Evolutionary conservation across 805 yeast species (phyloP).

Genomic region (Starmerella potacharoeniae): DNA sequence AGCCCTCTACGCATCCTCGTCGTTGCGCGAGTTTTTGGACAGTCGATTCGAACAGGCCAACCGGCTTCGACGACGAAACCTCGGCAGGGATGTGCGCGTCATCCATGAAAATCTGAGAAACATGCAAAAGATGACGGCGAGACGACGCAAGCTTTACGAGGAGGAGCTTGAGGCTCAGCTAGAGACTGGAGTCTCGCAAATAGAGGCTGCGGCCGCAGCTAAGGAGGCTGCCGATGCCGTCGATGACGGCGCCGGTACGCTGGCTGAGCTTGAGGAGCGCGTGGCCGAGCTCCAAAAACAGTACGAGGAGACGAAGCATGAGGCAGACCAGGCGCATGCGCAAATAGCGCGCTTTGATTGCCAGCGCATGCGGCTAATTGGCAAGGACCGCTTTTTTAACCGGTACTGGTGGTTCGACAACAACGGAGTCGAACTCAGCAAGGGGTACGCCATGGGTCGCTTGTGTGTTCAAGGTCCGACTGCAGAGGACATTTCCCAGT

Average conservation of each 20-base stretch:
- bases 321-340: constrained; percentile 46
- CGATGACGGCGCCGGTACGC: constrained; percentile 11
- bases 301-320: constrained; percentile 38
- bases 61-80: constrained; percentile 49
- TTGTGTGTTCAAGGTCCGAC: constrained; percentile 89
- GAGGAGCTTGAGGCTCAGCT: constrained; percentile 6
- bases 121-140: background rate
- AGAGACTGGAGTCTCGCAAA: constrained; percentile 4
- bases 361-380: constrained; percentile 65
- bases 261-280: constrained; percentile 16
- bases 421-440: constrained; percentile 46
- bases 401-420: constrained; percentile 93
- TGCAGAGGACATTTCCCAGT: constrained; percentile 35
- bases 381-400: constrained; percentile 73
- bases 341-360: constrained; percentile 45
- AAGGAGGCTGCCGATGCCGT: constrained; percentile 1
- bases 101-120: constrained; percentile 39
- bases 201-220: constrained; percentile 11
- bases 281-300: constrained; percentile 27
- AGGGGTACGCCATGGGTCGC: constrained; percentile 59
- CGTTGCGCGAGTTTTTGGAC: constrained; percentile 56
- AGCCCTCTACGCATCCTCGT: constrained; percentile 45
- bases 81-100: constrained; percentile 46
- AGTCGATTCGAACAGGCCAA: constrained; percentile 54
- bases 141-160: background rate